A percentile compares a stretch with the other conserved stretches of the same genome.
Evolutionary conservation across 106 monocot genomes (phyloP).

Genomic region (Allium sativum): DNA sequence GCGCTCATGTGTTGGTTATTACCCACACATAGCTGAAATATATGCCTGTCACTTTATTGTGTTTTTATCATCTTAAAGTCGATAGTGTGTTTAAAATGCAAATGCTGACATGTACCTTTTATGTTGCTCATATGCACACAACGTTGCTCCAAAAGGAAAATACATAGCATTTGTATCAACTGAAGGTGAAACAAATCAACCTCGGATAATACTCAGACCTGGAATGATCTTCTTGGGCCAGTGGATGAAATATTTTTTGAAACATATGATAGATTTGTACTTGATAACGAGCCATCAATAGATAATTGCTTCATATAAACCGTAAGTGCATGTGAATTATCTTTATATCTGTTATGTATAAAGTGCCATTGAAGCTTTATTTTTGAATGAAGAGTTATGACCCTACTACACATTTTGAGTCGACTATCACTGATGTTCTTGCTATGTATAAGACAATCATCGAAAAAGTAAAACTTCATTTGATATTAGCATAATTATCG

Average conservation of each 20-base stretch:
- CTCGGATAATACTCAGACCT: conserved; percentile 54
- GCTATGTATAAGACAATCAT: conserved; percentile 80
- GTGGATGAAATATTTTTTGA: conserved; percentile 95
- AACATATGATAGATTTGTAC: conserved; percentile 79
- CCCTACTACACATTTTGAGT: conserved; percentile 93
- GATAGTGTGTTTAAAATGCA: too few species aligned
- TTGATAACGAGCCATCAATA: conserved; percentile 69
- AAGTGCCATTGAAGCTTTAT: neutral
- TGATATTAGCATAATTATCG: too few species aligned
- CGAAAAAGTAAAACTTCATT: conserved; percentile 58
- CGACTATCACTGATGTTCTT: conserved; percentile 89
- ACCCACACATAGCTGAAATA: too few species aligned
- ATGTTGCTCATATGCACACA: conserved; percentile 89
- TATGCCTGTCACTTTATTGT: too few species aligned
- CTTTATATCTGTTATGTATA: neutral
- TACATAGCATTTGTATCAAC: conserved; percentile 94
- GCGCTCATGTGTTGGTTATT: too few species aligned
- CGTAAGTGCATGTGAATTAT: conserved; percentile 42
- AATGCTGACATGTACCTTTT: conserved; percentile 69
- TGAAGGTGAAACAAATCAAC: conserved; percentile 83
- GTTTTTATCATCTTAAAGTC: too few species aligned
- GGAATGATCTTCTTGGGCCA: conserved; percentile 85
- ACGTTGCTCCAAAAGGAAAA: conserved; percentile 89
- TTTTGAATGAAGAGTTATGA: conserved; percentile 75
- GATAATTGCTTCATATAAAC: conserved; percentile 95